Base-by-base conservation (phyloP, 805 yeast genomes). In the Hanseniaspora vineae region DNA sequence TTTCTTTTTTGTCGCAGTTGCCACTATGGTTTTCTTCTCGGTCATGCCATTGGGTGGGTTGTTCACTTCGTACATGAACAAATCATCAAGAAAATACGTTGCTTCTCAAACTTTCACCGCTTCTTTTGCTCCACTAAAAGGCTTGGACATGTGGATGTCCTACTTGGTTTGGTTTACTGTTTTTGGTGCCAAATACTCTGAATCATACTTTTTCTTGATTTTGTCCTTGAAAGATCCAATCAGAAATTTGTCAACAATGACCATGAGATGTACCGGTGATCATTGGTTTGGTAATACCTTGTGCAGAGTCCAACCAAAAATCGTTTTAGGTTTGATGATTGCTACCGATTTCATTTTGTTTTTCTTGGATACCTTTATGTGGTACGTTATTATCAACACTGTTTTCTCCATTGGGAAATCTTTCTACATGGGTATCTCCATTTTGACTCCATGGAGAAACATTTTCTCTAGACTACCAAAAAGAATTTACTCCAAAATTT, bases 361-460 rank as follows among this genome's bases (percentile, higher is more conserved):
- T 84, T 92, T 92, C 81, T 77, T 92, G 75, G 99, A 92, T 84
- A 87, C 98, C 52, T 92, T 87, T 68, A 77, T 92, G 83, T 92
- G 99, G 99, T 92, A 92, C 76, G 89, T 92, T 73, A 73, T 92
- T 59, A 81, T 84, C 66, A 92, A 90, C 78, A 84, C 95, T 68
- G 77, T 87, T 56, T 89, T 87, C 79, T 90, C 97, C 52, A 87
- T 92, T 61, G 97, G 96, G 58, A 86, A 96, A 66, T 92, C 98
- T 14, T 92, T 92, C 77, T 92, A 90, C 76, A 77, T 94, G 68
- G 99, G 99, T 83, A 89, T 92, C 59, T 92, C 99, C 43, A 90
- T 92, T 55, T 80, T 89, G 75, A 92, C 99, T 40, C 99, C 99
- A 53, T 92, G 99, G 99, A 86, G 97, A 79, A 92, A 94, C 67